Conservation (phyloP, 2,329 filamentous ascomycete genomes). For the Westerdykella ornata region DNA sequence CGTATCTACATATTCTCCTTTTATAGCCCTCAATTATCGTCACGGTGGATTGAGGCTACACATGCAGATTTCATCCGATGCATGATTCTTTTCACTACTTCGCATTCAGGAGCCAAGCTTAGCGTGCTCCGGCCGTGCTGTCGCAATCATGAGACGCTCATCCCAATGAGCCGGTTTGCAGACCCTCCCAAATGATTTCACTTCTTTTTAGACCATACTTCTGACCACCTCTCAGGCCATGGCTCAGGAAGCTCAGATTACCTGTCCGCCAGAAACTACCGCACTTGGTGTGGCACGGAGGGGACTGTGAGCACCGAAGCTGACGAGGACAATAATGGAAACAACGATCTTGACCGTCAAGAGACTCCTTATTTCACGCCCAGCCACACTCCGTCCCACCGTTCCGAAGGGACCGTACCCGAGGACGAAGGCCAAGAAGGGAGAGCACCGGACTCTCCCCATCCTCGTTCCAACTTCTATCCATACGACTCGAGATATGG, state of each 20-base stretch:
- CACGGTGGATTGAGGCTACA: no score
- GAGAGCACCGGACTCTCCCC: slow-evolving; percentile 3
- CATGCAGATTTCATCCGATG: no score
- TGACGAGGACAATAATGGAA: not conserved
- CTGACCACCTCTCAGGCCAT: no score
- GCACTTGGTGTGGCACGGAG: not conserved
- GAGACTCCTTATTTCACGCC: slow-evolving; percentile 7
- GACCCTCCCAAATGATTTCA: no score
- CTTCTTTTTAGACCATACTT: no score
- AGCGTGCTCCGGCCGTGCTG: no score
- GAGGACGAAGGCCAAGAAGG: not conserved
- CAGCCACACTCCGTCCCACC: slow-evolving; percentile 8
- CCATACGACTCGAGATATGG: slow-evolving; percentile 2
- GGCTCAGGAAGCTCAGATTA: slow-evolving; percentile 1
- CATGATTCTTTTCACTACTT: no score
- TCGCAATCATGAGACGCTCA: no score
- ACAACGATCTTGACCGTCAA: not conserved
- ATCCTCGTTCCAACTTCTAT: slow-evolving; percentile 2
- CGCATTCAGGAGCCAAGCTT: no score
- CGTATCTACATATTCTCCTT: no score
- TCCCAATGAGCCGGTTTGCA: no score
- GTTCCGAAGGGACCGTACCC: slow-evolving; percentile 3
- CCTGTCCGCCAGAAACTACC: not conserved
- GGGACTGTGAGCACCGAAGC: not conserved
- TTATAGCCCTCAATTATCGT: no score